Evolutionary conservation across 768 basidiomycete genomes (phyloP), one percentile per base, ranked within the genome.

Genomic region (Favolaschia claudopus): DNA sequence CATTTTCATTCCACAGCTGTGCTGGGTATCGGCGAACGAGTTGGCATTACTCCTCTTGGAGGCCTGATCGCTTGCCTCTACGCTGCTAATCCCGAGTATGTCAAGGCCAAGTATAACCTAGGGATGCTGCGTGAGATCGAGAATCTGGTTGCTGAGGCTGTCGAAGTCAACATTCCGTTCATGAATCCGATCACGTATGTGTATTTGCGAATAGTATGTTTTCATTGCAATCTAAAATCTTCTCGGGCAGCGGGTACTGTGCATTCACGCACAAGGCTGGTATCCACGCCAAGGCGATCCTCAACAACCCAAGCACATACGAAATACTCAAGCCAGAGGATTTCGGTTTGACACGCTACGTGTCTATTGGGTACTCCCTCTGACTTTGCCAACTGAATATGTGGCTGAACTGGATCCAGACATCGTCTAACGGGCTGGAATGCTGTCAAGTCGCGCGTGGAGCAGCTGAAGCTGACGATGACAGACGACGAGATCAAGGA

Each of bases 211-310:
- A 27, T 12, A 36, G 34, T 37, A 15, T 40, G 24, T 45, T n/a
- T 48, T 17, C 12, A 19, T 10, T 38, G 24, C 15, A 45, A 22
- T 24, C 34, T 53, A 9, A 51, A 56, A 40, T n/a, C 8, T 37
- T 43, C 53, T n/a, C n/a, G n/a, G 62, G 5, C 64, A 98, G 96
- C 54, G 97, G 97, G 15, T 99, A 98, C 78, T 99, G 97, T 72
- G 97, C 97, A 4, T 99, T 99, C 82, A 99, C 97, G 25, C 97
- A 99, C 89, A 99, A 99, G 89, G 97, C 97, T 20, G 97, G 97
- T 73, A 99, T 99, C 64, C 97, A 99, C 77, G 97, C 97, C 79
- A 99, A 99, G 85, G 97, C 97, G 34, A 99, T 99, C 76, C 87
- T 96, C 63, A 97, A 98, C 81, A 99, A 99, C 84, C 97, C 97